Conservation (phyloP, 1,284 basidiomycete genomes). For the Xerocomus amazonicus region DNA sequence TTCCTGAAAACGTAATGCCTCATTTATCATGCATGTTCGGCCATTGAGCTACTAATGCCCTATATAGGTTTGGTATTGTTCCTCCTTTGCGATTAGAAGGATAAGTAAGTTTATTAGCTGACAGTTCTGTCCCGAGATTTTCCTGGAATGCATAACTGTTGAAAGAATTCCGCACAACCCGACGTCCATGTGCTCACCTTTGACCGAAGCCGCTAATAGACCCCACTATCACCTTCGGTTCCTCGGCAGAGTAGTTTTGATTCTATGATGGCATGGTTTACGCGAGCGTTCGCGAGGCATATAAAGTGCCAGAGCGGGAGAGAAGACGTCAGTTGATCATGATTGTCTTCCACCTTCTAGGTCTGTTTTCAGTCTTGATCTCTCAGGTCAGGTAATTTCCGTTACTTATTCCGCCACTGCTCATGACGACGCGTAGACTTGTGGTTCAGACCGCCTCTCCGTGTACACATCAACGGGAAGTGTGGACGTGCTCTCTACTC, state of each 20-base stretch:
- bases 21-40: too few species aligned
- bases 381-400: conserved; percentile 1
- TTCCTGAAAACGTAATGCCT: too few species aligned
- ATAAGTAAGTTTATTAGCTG: not conserved
- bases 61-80: too few species aligned
- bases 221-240: not conserved
- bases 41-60: too few species aligned
- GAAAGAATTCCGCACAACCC: not conserved
- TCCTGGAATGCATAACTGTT: not conserved
- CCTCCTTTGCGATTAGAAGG: too few species aligned
- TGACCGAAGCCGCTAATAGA: not conserved
- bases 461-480: conserved; percentile 56
- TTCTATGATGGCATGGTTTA: not conserved
- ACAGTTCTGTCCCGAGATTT: not conserved
- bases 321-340: conserved; percentile 4
- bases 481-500: conserved; percentile 56
- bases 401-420: not conserved
- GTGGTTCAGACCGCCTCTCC: conserved; percentile 52
- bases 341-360: conserved; percentile 4
- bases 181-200: not conserved
- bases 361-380: not conserved
- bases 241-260: not conserved
- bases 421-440: conserved; percentile 9
- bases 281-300: not conserved
- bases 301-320: conserved; percentile 1